phyloP scores from a whole-genome alignment of 257 asterid genomes.

The Scutellaria barbata region DNA sequence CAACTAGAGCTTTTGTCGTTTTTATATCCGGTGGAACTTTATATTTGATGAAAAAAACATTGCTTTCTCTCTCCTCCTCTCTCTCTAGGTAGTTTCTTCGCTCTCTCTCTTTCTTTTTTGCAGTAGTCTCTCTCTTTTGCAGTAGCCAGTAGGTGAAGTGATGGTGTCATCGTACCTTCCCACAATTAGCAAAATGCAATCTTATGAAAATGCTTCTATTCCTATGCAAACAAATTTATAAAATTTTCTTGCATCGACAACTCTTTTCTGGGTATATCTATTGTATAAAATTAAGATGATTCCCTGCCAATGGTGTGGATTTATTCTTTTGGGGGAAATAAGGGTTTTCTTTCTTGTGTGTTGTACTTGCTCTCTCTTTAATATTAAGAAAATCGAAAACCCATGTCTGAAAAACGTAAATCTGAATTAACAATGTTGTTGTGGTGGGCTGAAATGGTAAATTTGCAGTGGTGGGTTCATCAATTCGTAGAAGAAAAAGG shows the following conservation, averaged over 20 bases:
- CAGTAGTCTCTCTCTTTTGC: not conserved
- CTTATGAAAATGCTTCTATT: not conserved
- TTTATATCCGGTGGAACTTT: not conserved
- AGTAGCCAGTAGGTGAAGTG: not conserved
- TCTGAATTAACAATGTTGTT: too few relatives aligned
- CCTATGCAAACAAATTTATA: constrained; percentile 8
- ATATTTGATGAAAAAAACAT: not conserved
- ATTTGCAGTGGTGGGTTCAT: too few relatives aligned
- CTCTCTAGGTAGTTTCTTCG: constrained; percentile 4
- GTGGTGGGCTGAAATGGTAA: too few relatives aligned
- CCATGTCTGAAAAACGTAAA: too few relatives aligned
- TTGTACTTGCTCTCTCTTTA: too few relatives aligned
- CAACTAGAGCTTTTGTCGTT: too few relatives aligned
- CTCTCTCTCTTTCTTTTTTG: too few relatives aligned
- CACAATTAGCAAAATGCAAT: constrained; percentile 33
- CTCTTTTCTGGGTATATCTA: not conserved
- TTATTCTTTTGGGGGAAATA: not conserved
- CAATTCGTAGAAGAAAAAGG: not conserved
- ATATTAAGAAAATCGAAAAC: too few relatives aligned
- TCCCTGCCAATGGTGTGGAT: too few relatives aligned
- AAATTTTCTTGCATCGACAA: not conserved
- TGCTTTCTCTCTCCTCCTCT: too few relatives aligned
- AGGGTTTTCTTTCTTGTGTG: constrained; percentile 4
- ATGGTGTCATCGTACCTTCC: constrained; percentile 24
- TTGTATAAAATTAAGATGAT: not conserved